These are phyloP conservation scores for Eimeria falciformis DNA, from an alignment of 169 alveolate genomes.

Conservation along the genomic window DNA sequence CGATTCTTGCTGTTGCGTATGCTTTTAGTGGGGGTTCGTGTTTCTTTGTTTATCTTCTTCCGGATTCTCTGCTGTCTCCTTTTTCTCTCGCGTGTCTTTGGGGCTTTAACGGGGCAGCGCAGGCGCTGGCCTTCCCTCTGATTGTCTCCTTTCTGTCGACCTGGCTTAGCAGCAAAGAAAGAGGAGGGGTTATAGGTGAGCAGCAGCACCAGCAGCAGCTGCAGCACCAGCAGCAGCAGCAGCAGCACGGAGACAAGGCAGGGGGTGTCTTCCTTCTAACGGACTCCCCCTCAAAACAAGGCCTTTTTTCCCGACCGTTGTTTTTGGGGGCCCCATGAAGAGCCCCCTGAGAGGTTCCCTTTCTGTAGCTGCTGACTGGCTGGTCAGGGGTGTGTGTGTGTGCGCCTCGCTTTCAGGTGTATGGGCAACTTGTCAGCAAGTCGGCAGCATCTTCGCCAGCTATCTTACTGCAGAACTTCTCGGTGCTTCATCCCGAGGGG, in stretches of 20 bases:
- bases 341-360: background rate
- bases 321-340: background rate
- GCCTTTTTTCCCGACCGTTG: background rate
- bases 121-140: conserved; percentile 74
- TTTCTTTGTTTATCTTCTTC: conserved; percentile 4
- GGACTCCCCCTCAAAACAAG: background rate
- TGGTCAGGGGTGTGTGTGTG: background rate
- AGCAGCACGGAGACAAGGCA: background rate
- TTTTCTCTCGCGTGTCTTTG: conserved; percentile 57
- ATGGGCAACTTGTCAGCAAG: conserved; percentile 84
- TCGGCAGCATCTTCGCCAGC: conserved; percentile 78
- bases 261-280: no score
- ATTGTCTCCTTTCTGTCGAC: conserved; percentile 40
- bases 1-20: conserved; percentile 17
- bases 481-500: conserved; percentile 55
- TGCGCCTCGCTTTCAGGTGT: conserved; percentile 59
- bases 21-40: conserved; percentile 13
- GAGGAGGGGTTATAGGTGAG: conserved; percentile 74
- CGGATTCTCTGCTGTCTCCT: background rate
- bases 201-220: background rate
- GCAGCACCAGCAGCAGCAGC: conserved; percentile 1
- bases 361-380: background rate
- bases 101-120: conserved; percentile 82
- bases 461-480: conserved; percentile 72
- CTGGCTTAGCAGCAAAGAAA: conserved; percentile 43